Base-by-base conservation (phyloP, 23 red algal genomes). In the Pyropia haitanensis region DNA sequence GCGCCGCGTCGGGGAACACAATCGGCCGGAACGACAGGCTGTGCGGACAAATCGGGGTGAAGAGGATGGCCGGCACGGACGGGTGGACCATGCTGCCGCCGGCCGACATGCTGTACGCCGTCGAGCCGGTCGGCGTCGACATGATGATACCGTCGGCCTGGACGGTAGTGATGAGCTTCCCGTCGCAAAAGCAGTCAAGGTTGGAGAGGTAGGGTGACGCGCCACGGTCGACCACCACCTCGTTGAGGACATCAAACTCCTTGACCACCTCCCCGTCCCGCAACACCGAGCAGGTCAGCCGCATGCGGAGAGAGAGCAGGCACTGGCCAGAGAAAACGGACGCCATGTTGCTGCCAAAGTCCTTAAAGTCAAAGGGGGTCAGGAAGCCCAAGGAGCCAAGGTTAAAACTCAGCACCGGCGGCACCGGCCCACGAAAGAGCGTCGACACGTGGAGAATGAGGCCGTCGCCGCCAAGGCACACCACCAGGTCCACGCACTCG, bases 81-180 rank as follows among this genome's bases (percentile, higher is more conserved):
- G 94, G 94, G 78, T 98, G 94, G 31, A 98, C 85, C 94, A 98
- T 98, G 18, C 86, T 91, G 28, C 94, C 94, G 17, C 90, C 85
- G 31, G 94, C 94, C 14, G 65, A 59, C 60, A 77, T 68, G 26
- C 58, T 72, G 72, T 98, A 98, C 3, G 94, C 94, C 10, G 94
- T 98, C 17, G 94, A 98, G 31, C 94, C 94, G 21, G 94, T 98
- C 18, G 94, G 94, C 3, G 94, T 98, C 6, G 94, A 89, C 94
- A 98, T 84, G 56, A 98, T 98, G 39, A 98, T 84, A 14, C 94
- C 94, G 61, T 98, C 94, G 14, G 94, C 94, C 49, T 98, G 94
- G 32, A 98, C 85, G 48, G 84, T 84, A 24, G 94, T 98, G 3
- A 98, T 89, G 57, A 78, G 82, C 49, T 90, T 90, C 51, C 85